A percentile compares a stretch with the other conserved stretches of the same genome.
phyloP scores from a whole-genome alignment of 2,329 filamentous ascomycete species.

The Alternaria gaisen region DNA sequence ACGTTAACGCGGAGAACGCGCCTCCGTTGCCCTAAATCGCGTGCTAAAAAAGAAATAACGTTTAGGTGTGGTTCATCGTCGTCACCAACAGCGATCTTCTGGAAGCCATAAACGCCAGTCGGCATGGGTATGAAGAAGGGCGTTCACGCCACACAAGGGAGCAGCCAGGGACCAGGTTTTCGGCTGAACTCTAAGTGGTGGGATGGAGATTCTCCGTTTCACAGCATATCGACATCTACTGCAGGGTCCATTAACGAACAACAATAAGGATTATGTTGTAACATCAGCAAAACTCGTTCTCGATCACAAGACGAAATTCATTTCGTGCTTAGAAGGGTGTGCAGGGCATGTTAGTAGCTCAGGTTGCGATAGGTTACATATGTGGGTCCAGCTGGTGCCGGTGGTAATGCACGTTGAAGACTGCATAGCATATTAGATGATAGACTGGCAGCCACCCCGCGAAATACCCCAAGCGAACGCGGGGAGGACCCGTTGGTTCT shows the following conservation, averaged over 20 bases:
- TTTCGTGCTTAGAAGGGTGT: not conserved
- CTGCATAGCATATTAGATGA: not conserved
- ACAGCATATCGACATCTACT: not conserved
- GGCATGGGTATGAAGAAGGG: not conserved
- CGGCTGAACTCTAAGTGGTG: conserved; percentile 10
- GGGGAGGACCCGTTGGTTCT: conserved; percentile 12
- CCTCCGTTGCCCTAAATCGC: conserved; percentile 9
- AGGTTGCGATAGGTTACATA: conserved; percentile 1
- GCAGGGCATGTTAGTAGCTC: not conserved
- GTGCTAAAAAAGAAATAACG: not conserved
- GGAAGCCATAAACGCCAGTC: not conserved
- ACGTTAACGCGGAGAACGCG: conserved; percentile 10
- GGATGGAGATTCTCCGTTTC: not conserved
- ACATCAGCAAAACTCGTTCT: not conserved
- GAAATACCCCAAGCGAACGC: conserved; percentile 6
- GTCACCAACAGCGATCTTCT: conserved; percentile 1
- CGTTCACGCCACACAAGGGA: conserved; percentile 6
- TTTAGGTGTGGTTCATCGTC: not conserved
- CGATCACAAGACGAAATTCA: not conserved
- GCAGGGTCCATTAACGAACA: not conserved
- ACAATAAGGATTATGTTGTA: not conserved
- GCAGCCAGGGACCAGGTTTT: conserved; percentile 4
- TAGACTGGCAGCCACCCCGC: not conserved
- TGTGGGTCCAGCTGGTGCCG: conserved; percentile 8
- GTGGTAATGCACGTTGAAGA: conserved; percentile 11